Percentiles rank a stretch among this genome's conserved stretches.
Conservation (phyloP, 352 stramenopile species). For the Pythium dissimile region DNA sequence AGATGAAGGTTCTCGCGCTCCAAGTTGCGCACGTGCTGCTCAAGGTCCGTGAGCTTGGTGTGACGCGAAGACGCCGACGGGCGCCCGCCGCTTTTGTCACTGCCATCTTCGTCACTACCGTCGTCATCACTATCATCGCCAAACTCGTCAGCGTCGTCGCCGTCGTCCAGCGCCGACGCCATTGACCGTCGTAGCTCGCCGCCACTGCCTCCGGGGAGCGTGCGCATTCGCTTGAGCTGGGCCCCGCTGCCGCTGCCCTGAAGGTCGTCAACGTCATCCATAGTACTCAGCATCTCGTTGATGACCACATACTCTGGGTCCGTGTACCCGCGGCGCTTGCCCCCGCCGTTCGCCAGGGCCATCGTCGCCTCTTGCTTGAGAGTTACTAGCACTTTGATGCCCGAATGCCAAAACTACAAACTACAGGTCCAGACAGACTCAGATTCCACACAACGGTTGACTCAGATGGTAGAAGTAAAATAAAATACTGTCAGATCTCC, state of each 20-base stretch:
- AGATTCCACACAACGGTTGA: slow-evolving; percentile 5
- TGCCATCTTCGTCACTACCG: slow-evolving; percentile 17
- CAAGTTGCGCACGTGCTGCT: slow-evolving; percentile 60
- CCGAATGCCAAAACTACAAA: too few species aligned
- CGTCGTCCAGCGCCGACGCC: not conserved
- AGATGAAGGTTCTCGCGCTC: slow-evolving; percentile 76
- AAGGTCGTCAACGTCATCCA: slow-evolving; percentile 57
- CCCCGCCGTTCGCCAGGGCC: slow-evolving; percentile 1
- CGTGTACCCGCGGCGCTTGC: slow-evolving; percentile 27
- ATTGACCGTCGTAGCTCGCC: not conserved
- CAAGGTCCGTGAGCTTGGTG: slow-evolving; percentile 72
- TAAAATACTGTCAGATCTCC: too few species aligned
- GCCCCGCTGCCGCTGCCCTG: not conserved
- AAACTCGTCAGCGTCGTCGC: not conserved
- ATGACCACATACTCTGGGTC: slow-evolving; percentile 65
- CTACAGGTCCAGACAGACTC: not conserved
- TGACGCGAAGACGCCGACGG: slow-evolving; percentile 29
- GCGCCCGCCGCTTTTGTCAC: slow-evolving; percentile 17
- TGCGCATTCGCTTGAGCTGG: slow-evolving; percentile 7
- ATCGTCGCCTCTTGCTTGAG: not conserved
- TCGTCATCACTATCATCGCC: slow-evolving; percentile 15
- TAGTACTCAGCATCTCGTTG: slow-evolving; percentile 62
- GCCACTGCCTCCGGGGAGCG: not conserved
- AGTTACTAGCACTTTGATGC: too few species aligned
- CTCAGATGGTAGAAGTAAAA: too few species aligned